Evolutionary conservation across 306 rosid genomes (phyloP).

Genomic region (Lagenaria siceraria): DNA sequence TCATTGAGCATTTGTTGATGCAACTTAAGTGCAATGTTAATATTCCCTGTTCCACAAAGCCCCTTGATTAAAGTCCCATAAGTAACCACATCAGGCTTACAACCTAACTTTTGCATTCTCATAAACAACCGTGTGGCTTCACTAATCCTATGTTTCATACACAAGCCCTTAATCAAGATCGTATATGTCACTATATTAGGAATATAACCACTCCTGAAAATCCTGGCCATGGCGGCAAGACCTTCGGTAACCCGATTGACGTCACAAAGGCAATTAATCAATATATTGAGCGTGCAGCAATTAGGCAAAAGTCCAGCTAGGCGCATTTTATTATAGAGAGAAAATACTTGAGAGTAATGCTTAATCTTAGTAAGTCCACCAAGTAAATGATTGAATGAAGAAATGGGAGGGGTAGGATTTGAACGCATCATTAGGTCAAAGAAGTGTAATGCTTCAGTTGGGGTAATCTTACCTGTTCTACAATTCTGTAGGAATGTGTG

Average conservation of each 20-base stretch:
- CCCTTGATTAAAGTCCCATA: slow-evolving; percentile 28
- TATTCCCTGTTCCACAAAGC: slow-evolving; percentile 24
- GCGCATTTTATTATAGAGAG: no score
- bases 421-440: no score
- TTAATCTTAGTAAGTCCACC: no score
- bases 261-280: slow-evolving; percentile 28
- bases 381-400: no score
- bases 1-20: slow-evolving; percentile 25
- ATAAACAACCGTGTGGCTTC: slow-evolving; percentile 18
- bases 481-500: no score
- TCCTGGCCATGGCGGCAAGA: slow-evolving; percentile 17
- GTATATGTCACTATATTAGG: slow-evolving; percentile 22
- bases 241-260: slow-evolving; percentile 18
- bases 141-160: slow-evolving; percentile 23
- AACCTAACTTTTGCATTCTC: slow-evolving; percentile 21
- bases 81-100: slow-evolving; percentile 22
- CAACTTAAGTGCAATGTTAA: slow-evolving; percentile 19
- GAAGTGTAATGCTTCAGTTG: no score
- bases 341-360: no score
- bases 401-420: no score
- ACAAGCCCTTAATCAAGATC: slow-evolving; percentile 25
- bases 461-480: no score
- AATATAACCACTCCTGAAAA: slow-evolving; percentile 21
- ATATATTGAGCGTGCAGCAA: no score
- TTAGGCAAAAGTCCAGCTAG: no score